phyloP scores from a whole-genome alignment of 2,329 filamentous ascomycete genomes.

The Penicillium thymicola region DNA sequence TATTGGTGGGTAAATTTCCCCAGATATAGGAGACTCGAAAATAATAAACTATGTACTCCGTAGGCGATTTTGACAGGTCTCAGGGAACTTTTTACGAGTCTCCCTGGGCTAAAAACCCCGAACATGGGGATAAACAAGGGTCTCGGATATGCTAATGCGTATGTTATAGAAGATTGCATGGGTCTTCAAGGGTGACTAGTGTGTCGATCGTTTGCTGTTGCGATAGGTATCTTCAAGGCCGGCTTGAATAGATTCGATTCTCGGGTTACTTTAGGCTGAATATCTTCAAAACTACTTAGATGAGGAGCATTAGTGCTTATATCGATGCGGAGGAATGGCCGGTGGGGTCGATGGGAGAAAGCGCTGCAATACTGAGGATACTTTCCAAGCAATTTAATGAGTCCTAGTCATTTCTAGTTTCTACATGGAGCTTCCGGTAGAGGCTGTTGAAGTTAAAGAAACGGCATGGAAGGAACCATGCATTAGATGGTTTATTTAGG shows the following conservation, averaged over 20 bases:
- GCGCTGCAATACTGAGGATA: not conserved
- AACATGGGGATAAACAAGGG: not conserved
- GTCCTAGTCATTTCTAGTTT: too few relatives aligned
- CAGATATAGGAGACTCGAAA: too few relatives aligned
- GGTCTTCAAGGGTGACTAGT: not conserved
- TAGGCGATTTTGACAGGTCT: too few relatives aligned
- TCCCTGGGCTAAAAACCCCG: too few relatives aligned
- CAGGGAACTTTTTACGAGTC: too few relatives aligned
- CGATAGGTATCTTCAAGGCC: not conserved
- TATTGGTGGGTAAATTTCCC: not conserved
- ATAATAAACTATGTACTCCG: too few relatives aligned
- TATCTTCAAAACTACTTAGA: not conserved
- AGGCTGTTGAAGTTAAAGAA: not conserved
- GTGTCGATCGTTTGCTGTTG: slow-evolving; percentile 6
- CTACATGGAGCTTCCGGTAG: too few relatives aligned
- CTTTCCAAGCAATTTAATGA: too few relatives aligned
- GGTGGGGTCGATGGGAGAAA: not conserved
- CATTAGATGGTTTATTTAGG: not conserved
- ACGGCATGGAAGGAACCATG: not conserved
- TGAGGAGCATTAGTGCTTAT: not conserved
- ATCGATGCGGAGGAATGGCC: not conserved
- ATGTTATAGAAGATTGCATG: not conserved
- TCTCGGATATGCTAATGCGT: not conserved
- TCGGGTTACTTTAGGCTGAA: not conserved
- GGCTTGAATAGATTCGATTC: not conserved